Conservation (phyloP, 257 asterid genomes). For the Solanum ahanhuiri region DNA sequence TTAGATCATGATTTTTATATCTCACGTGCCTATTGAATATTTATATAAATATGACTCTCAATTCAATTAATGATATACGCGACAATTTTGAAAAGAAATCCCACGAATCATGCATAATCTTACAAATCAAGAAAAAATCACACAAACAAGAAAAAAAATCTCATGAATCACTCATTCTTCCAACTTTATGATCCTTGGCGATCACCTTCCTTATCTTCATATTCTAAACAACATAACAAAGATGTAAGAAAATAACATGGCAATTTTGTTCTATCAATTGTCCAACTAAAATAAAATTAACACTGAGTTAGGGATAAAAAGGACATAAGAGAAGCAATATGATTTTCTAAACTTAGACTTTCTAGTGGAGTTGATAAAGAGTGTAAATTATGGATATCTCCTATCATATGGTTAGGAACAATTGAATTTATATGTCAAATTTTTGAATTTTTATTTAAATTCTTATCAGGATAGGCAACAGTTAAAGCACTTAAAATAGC, state of each 20-base stretch:
- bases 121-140: too few relatives aligned
- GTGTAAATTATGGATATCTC: not conserved
- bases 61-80: not conserved
- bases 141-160: too few relatives aligned
- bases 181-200: not conserved
- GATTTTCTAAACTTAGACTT: not conserved
- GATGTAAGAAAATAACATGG: not conserved
- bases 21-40: not conserved
- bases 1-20: not conserved
- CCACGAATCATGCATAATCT: not conserved
- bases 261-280: not conserved
- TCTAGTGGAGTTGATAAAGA: not conserved
- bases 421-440: not conserved
- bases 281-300: not conserved
- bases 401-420: not conserved
- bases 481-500: not conserved
- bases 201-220: not conserved
- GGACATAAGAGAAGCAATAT: not conserved
- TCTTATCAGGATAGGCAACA: too few relatives aligned
- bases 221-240: not conserved
- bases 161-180: not conserved
- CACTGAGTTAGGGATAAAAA: too few relatives aligned
- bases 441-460: not conserved
- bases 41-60: not conserved
- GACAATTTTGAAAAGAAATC: not conserved